Base-by-base conservation (phyloP, 176 grass and related monocot genomes). In the Otatea glauca region DNA sequence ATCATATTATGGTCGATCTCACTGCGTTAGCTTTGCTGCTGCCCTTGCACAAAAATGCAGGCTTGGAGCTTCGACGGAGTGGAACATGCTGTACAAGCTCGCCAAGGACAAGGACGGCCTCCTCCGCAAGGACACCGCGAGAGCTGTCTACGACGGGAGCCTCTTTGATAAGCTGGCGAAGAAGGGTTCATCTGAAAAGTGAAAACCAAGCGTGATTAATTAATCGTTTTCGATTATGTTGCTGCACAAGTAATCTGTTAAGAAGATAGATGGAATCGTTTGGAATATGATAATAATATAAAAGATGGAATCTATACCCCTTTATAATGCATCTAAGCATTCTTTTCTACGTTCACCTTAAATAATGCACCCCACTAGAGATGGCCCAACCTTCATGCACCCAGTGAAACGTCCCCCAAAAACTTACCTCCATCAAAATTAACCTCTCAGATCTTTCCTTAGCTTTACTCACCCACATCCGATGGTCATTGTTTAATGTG, bases 51-150 rank as follows among this genome's bases (percentile, higher is more conserved):
- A 4, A 63, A 71, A 74, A 79, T n/a, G 38, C 70, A 98, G 91
- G 84, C 14, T 93, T 20, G 91, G n/a, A 20, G 66, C 76, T 3
- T 83, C 53, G 29, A n/a, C 60, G 6, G 96, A 95, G 68, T 98
- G 96, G 93, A 27, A 67, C 9, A 11, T 55, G 48, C 7, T 94
- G 2, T 98, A 76, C 81, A 51, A 14, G 0, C 44, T 96, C 3
- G 85, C 42, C 64, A 87, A 93, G 83, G 89, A 90, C 77, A 90
- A 93, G 74, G 86, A 99, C 18, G 91, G 96, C 2, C 81, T 86
- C 11, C 89, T 99, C 34, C 73, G 55, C 0, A 96, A 91, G 81
- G 88, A 86, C 5, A 85, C 69, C 23, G 65, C 68, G 41, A 81
- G 61, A 60, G 70, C 75, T 51, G 84, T 91, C 13, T 99, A 94